Evolutionary conservation across 2,329 filamentous ascomycete genomes (phyloP).

Genomic region (Lojkania enalia): DNA sequence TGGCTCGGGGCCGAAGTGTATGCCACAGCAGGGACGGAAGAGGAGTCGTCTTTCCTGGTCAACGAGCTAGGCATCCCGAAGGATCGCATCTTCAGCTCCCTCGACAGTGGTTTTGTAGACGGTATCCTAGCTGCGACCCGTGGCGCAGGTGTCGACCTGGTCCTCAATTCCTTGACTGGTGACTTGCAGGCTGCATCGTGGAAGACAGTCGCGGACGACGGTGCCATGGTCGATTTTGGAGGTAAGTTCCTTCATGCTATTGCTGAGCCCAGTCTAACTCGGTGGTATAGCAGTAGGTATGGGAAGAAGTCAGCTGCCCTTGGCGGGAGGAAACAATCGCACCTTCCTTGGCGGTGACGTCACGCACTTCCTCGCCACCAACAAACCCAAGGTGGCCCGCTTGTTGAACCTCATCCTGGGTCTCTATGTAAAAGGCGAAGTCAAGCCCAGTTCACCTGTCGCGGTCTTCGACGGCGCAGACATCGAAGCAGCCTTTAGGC

Average conservation of each 20-base stretch:
- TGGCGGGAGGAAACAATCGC: constrained; percentile 20
- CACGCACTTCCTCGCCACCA: constrained; percentile 7
- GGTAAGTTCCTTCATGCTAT: no score
- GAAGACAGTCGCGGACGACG: constrained; percentile 46
- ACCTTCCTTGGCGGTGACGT: constrained; percentile 8
- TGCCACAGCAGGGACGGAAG: constrained; percentile 18
- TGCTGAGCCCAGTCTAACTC: no score
- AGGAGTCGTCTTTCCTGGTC: constrained; percentile 22
- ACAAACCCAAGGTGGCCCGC: no score
- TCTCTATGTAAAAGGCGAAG: constrained; percentile 12
- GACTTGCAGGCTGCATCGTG: constrained; percentile 44
- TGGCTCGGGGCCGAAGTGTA: constrained; percentile 23
- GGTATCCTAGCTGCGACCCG: constrained; percentile 27
- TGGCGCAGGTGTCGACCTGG: constrained; percentile 39
- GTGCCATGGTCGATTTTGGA: constrained; percentile 24
- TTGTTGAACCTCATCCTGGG: no score
- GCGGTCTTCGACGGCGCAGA: no score
- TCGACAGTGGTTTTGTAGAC: constrained; percentile 24
- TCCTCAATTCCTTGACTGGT: constrained; percentile 36
- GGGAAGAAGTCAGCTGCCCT: no score
- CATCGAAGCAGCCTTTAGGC: no score
- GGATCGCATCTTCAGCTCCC: constrained; percentile 37
- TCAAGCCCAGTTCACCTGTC: no score
- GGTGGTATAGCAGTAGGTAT: no score
- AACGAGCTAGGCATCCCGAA: constrained; percentile 20